Evolutionary conservation across 306 rosid species (phyloP), one percentile per base, ranked within the genome.

Genomic region (Hylodesmum podocarpum): DNA sequence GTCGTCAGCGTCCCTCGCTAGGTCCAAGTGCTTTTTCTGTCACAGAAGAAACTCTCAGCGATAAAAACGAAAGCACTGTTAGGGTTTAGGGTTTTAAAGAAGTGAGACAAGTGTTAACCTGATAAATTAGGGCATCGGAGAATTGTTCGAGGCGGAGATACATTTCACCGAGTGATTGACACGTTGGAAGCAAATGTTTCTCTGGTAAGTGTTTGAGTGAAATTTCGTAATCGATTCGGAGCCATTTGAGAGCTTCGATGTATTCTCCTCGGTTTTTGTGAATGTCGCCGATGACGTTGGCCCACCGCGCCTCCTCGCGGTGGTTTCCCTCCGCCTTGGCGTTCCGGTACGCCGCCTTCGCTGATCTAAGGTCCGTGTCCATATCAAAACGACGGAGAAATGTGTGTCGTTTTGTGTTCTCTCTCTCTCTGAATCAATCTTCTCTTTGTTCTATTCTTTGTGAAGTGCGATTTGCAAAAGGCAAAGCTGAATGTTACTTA

Each of bases 231-330:
- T 92, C 98, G 44, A 88, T 78, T 10, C 90, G 86, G 41, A 95
- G 83, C 98, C 98, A 95, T n/a, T 81, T 80, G 18, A 92, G 97
- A 9, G 98, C 95, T 47, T 83, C 69, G 2, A 85, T 82, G 84
- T 92, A 95, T 67, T 92, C 96, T 39, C 97, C 97, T 78, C 85
- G 82, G 72, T 84, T 86, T 88, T 90, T 92, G 34, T 85, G 72
- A 9, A 86, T 83, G 69, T 95, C 81, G 6, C 92, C 93, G 74
- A 92, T 80, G 79, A 90, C 83, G 80, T 95, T 95, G 0, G 98
- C 98, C 97, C 97, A 95, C 12, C 88, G 88, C 0, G 97, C 98
- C 81, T 90, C 96, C 87, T 95, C 98, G 40, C 87, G 85, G 69
- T 83, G 93, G 84, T 90, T 95, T 4, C 96, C 96, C 71, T 78